Percentiles rank a stretch among this genome's conserved stretches.
These are phyloP conservation scores for Marvania coccoides DNA, from an alignment of 139 green algal genomes.

Conservation along the genomic window DNA sequence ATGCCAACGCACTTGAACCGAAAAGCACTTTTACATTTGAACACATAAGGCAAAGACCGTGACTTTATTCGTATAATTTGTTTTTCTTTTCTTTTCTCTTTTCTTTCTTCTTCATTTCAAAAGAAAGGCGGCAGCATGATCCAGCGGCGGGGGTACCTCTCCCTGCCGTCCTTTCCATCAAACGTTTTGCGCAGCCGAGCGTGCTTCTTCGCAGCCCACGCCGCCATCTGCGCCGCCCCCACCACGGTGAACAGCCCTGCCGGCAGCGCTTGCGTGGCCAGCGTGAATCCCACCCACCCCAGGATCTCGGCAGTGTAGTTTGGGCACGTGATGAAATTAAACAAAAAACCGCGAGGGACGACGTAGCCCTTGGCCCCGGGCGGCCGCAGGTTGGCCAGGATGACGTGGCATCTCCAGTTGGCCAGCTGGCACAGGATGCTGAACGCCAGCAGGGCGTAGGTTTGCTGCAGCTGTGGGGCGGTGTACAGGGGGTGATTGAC, in stretches of 20 bases:
- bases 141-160: constrained; percentile 85
- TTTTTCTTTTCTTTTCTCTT: too few relatives aligned
- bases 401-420: constrained; percentile 83
- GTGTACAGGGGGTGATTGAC: constrained; percentile 98
- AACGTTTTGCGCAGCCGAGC: constrained; percentile 81
- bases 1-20: too few relatives aligned
- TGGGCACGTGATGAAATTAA: constrained; percentile 93
- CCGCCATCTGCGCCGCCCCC: constrained; percentile 72
- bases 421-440: constrained; percentile 60
- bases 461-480: constrained; percentile 36
- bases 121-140: constrained; percentile 90
- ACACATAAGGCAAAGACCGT: too few relatives aligned
- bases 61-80: too few relatives aligned
- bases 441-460: constrained; percentile 28
- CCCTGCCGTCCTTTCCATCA: constrained; percentile 82
- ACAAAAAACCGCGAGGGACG: constrained; percentile 83
- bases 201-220: constrained; percentile 93
- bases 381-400: constrained; percentile 73
- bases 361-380: constrained; percentile 63
- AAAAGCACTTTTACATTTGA: too few relatives aligned
- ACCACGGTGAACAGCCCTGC: constrained; percentile 76
- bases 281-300: constrained; percentile 83
- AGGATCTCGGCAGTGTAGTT: constrained; percentile 94
- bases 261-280: constrained; percentile 69
- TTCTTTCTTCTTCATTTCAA: too few relatives aligned